These are phyloP conservation scores for Zostera marina DNA, from an alignment of 116 monocot species.

Conservation along the genomic window DNA sequence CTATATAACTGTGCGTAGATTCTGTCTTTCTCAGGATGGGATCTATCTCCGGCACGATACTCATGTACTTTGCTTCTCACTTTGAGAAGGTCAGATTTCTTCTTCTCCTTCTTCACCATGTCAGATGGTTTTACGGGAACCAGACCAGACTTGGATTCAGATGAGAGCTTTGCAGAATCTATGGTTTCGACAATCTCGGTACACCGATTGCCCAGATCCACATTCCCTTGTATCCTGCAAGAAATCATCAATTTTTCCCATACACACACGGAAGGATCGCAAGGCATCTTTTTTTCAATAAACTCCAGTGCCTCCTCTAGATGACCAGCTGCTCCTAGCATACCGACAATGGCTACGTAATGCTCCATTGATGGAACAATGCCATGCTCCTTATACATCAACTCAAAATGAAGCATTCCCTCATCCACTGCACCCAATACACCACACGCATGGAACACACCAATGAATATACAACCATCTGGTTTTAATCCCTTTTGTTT, in stretches of 20 bases:
- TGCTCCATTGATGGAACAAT: constrained; percentile 54
- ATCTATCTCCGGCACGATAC: constrained; percentile 67
- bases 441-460: constrained; percentile 51
- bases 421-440: constrained; percentile 66
- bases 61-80: constrained; percentile 40
- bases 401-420: constrained; percentile 77
- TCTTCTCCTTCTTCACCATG: constrained; percentile 37
- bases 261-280: constrained; percentile 48
- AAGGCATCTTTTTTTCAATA: constrained; percentile 45
- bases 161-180: constrained; percentile 45
- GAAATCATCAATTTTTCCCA: constrained; percentile 84
- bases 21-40: constrained; percentile 55
- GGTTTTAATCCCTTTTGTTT: constrained; percentile 45
- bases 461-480: constrained; percentile 37
- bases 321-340: constrained; percentile 71
- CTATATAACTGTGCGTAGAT: constrained; percentile 50
- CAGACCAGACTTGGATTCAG: constrained; percentile 44
- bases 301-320: constrained; percentile 80
- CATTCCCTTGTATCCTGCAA: constrained; percentile 54
- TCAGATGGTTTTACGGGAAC: constrained; percentile 43
- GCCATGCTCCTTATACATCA: constrained; percentile 51
- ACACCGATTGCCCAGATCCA: constrained; percentile 64
- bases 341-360: constrained; percentile 46
- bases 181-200: constrained; percentile 40
- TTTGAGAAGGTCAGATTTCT: constrained; percentile 18